Conservation (phyloP, 2,329 filamentous ascomycete species). For the Cephalotrichum gorgonifer region DNA sequence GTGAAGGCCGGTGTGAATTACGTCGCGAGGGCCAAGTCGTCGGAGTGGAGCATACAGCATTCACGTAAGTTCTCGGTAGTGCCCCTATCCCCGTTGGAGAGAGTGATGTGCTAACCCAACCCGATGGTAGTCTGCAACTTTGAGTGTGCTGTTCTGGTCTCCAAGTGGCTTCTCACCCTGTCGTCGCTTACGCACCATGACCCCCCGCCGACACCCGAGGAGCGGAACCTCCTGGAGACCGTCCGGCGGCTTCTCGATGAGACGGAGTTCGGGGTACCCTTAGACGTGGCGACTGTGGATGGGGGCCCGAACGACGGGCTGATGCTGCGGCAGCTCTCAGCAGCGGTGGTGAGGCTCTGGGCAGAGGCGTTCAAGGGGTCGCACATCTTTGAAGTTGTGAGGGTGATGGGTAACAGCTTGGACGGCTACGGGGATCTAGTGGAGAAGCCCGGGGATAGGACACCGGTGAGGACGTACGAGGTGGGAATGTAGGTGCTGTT, state of each 20-base stretch:
- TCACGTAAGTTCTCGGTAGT: constrained; percentile 47
- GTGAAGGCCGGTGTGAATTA: constrained; percentile 55
- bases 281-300: constrained; percentile 37
- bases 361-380: constrained; percentile 51
- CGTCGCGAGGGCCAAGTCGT: constrained; percentile 48
- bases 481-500: neutral
- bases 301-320: constrained; percentile 34
- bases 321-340: constrained; percentile 44
- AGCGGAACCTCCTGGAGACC: constrained; percentile 44
- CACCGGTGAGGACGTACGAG: constrained; percentile 22
- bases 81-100: too few relatives aligned
- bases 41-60: constrained; percentile 54
- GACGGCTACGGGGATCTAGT: constrained; percentile 47
- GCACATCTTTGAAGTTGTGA: constrained; percentile 51
- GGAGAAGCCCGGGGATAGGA: constrained; percentile 42
- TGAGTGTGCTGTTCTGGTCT: constrained; percentile 50
- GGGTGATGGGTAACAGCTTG: constrained; percentile 45
- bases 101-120: neutral
- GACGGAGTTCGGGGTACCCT: constrained; percentile 50
- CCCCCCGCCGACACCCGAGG: constrained; percentile 37
- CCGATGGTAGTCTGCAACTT: constrained; percentile 46
- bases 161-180: constrained; percentile 50
- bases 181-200: constrained; percentile 39
- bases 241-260: constrained; percentile 50
- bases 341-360: constrained; percentile 49